A percentile compares a stretch with the other conserved stretches of the same genome.
These are phyloP conservation scores for Russula olivacea DNA, from an alignment of 768 basidiomycete genomes.

Conservation along the genomic window DNA sequence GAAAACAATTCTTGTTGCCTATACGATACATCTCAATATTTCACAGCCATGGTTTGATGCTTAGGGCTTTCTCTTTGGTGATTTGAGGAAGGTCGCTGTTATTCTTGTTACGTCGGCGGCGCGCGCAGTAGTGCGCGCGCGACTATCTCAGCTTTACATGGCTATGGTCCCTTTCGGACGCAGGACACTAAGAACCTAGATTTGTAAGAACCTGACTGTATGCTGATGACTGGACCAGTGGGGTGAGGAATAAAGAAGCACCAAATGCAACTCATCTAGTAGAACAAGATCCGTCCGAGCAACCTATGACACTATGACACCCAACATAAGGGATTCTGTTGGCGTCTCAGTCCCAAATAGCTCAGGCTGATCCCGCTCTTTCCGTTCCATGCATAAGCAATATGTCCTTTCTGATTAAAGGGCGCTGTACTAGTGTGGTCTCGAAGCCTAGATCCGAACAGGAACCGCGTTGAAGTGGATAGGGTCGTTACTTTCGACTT, in stretches of 20 bases:
- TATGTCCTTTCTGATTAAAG: neutral
- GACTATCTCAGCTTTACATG: neutral
- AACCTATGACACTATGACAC: neutral
- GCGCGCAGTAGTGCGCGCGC: neutral
- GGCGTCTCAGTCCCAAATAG: neutral
- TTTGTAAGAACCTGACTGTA: neutral
- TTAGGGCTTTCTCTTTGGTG: neutral
- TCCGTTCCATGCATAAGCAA: neutral
- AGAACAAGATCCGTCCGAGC: slow-evolving; percentile 18
- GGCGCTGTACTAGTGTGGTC: neutral
- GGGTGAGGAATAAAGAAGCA: neutral
- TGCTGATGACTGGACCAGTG: neutral
- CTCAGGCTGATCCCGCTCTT: neutral
- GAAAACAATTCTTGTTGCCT: neutral
- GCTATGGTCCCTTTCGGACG: neutral
- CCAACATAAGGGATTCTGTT: neutral
- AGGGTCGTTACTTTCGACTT: neutral
- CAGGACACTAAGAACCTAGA: neutral
- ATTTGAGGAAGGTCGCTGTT: neutral
- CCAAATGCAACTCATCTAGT: neutral
- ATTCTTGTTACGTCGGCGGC: neutral
- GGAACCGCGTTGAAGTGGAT: neutral
- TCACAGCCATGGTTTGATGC: neutral
- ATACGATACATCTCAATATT: neutral
- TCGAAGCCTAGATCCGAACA: neutral